Evolutionary conservation across 2,329 filamentous ascomycete genomes (phyloP).

Genomic region (Diaporthe sp.): DNA sequence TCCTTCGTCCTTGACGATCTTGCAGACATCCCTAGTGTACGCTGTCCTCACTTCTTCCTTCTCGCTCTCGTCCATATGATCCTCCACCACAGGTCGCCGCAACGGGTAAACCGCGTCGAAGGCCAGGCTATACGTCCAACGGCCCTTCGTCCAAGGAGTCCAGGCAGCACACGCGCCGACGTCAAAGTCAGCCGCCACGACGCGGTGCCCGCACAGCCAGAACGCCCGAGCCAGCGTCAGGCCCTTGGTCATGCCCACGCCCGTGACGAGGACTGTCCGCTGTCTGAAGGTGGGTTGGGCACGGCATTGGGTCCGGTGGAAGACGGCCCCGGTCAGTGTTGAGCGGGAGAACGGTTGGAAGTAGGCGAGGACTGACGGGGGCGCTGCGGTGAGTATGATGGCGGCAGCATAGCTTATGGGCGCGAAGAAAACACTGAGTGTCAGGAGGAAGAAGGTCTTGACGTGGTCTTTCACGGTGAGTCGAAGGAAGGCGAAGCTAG

Average conservation of each 20-base stretch:
- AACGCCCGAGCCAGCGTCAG: constrained; percentile 75
- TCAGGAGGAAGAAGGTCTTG: constrained; percentile 29
- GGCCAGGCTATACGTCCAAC: constrained; percentile 62
- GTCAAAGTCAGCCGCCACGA: constrained; percentile 78
- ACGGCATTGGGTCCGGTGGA: constrained; percentile 30
- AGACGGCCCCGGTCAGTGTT: constrained; percentile 9
- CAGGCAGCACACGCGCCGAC: constrained; percentile 58
- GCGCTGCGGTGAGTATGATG: not conserved
- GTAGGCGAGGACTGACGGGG: constrained; percentile 17
- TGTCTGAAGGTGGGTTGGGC: constrained; percentile 17
- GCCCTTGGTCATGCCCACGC: constrained; percentile 79
- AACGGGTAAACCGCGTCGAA: constrained; percentile 66
- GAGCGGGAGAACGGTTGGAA: constrained; percentile 26
- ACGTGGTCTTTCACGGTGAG: constrained; percentile 25
- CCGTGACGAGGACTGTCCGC: constrained; percentile 75
- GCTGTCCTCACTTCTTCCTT: constrained; percentile 65
- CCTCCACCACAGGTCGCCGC: constrained; percentile 41
- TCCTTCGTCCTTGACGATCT: constrained; percentile 67
- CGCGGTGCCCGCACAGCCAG: constrained; percentile 73
- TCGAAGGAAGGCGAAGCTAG: not conserved
- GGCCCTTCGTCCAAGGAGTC: constrained; percentile 8
- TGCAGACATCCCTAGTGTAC: constrained; percentile 22
- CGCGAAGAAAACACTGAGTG: constrained; percentile 12
- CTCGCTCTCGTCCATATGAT: constrained; percentile 59
- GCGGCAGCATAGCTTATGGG: constrained; percentile 32